Evolutionary conservation across 2,329 filamentous ascomycete species (phyloP), one percentile per base, ranked within the genome.

Genomic region (Coniochaeta hoffmannii): DNA sequence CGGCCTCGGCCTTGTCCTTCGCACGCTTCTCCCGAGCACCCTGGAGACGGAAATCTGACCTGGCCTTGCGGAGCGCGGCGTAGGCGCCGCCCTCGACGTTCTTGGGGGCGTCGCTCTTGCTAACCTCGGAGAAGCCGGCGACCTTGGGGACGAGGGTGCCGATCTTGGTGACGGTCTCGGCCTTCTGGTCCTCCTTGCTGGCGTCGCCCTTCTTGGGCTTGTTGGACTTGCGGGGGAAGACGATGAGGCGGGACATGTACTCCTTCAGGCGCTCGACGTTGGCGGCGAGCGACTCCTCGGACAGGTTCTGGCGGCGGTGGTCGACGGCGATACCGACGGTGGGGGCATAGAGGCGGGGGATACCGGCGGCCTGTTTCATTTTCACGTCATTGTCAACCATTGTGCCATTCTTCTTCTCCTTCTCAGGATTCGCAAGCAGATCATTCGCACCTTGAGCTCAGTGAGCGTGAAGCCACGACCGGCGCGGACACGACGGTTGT

Each of bases 251-350:
- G 73, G 88, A 85, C 82, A 88, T 89, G 91, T 96, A 99, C 75
- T 90, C 90, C 86, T 97, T 92, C 73, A 99, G 90, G 73, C 94
- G 94, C 76, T 89, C 89, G 69, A 99, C 93, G 80, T 99, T 99
- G 83, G 83, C 83, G 76, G 90, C 83, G 69, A 97, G 87, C 65
- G 88, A 89, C 85, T 97, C 94, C 82, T 95, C 90, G 72, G 88
- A 94, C 72, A 96, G 88, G 85, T 97, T 99, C 81, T 90, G 86
- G 77, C 94, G 93, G 81, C 94, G 93, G 77, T 85, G 82, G 79
- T 99, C 94, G 80, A 99, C 93, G 66, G 90, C 76, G 78, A 99
- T 97, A 77, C 94, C 94, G 80, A 99, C 89, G 76, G 94, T 97
- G 71, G 88, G 86, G 68, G 94, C 94, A 69, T 95, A 84, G 76